phyloP scores from a whole-genome alignment of 164 flowering plant genomes.

The Vitis cinerea region DNA sequence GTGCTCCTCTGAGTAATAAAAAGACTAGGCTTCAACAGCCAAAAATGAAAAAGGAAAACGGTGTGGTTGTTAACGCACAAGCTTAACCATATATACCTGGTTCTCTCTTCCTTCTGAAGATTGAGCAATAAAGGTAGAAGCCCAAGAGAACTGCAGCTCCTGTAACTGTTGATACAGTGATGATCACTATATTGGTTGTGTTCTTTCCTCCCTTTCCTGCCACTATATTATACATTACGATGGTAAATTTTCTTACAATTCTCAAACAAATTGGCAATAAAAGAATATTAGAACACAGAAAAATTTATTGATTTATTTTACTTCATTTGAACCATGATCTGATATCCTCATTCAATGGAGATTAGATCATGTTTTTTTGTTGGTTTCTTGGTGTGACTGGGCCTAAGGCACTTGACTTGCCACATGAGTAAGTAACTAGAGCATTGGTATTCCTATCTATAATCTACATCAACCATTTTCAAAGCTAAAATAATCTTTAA shows the following conservation, averaged over 20 bases:
- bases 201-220: conserved; percentile 11
- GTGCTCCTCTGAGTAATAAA: conserved; percentile 1
- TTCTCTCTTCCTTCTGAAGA: background rate
- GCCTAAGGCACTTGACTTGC: too few relatives aligned
- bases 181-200: background rate
- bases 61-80: background rate
- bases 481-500: too few relatives aligned
- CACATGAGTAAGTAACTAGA: too few relatives aligned
- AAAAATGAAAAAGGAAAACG: background rate
- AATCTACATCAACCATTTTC: too few relatives aligned
- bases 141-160: conserved; percentile 11
- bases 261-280: background rate
- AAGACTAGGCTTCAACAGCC: background rate
- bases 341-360: too few relatives aligned
- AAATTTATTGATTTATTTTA: too few relatives aligned
- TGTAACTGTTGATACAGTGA: background rate
- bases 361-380: too few relatives aligned
- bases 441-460: too few relatives aligned
- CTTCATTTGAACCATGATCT: too few relatives aligned
- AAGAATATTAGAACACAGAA: background rate
- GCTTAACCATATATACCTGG: conserved; percentile 5
- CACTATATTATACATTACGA: background rate
- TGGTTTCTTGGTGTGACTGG: too few relatives aligned
- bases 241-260: background rate
- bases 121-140: background rate